Evolutionary conservation across 352 stramenopile genomes (phyloP).

Genomic region (Hyaloperonospora arabidopsidis): DNA sequence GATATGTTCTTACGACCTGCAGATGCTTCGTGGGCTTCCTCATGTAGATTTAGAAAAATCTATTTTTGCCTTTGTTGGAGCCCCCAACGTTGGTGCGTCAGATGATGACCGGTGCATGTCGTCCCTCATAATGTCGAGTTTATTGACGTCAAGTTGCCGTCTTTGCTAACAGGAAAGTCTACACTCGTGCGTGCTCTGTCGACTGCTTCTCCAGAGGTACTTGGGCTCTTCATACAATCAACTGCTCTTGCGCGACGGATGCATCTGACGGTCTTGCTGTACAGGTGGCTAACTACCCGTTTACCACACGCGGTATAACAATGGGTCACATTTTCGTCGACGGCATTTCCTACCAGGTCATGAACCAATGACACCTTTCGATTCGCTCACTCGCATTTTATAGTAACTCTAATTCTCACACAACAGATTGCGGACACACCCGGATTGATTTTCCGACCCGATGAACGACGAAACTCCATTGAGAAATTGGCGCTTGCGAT

Average conservation of each 20-base stretch:
- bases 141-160: not conserved
- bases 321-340: constrained; percentile 85
- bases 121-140: not conserved
- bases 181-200: constrained; percentile 73
- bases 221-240: not conserved
- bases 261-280: constrained; percentile 2
- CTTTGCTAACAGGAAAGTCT: constrained; percentile 53
- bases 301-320: constrained; percentile 81
- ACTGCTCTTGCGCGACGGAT: not conserved
- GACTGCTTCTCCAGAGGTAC: constrained; percentile 73
- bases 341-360: constrained; percentile 71
- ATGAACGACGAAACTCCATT: constrained; percentile 61
- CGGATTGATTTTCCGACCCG: constrained; percentile 55
- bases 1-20: not conserved
- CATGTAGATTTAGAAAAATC: constrained; percentile 72
- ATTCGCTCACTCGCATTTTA: not conserved
- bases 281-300: constrained; percentile 83
- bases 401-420: not conserved
- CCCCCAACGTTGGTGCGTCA: constrained; percentile 70
- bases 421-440: constrained; percentile 75
- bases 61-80: constrained; percentile 80
- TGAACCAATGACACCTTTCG: not conserved
- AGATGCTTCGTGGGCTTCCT: constrained; percentile 68
- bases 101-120: not conserved
- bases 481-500: constrained; percentile 68